Evolutionary conservation across 192 early-diverging fungal genomes (phyloP).

Genomic region (Podila epigama): DNA sequence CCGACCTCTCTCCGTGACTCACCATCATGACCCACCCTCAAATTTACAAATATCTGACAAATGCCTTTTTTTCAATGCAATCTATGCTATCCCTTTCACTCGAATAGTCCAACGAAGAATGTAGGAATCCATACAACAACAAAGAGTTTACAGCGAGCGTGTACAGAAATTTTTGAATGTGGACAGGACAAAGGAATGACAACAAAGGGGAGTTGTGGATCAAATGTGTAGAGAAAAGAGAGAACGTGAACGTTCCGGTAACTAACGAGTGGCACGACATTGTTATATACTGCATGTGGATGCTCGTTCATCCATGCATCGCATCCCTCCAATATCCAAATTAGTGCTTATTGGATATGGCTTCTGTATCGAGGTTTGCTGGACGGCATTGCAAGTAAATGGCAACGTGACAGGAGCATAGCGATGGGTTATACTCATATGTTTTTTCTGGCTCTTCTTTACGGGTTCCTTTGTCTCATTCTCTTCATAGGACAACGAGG

Average conservation of each 20-base stretch:
- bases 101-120: conserved; percentile 70
- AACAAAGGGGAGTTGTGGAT: no score
- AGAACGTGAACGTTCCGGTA: no score
- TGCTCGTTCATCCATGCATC: not conserved
- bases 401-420: not conserved
- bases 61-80: not conserved
- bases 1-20: no score
- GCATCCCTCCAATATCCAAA: not conserved
- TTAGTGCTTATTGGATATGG: conserved; percentile 72
- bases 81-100: not conserved
- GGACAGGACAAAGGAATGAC: not conserved
- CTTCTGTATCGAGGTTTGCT: conserved; percentile 63
- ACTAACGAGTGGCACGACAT: no score
- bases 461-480: not conserved
- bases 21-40: no score
- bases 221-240: no score
- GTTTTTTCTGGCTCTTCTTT: no score
- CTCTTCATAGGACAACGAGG: conserved; percentile 51
- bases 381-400: not conserved
- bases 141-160: not conserved
- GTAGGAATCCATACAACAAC: conserved; percentile 47
- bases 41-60: not conserved
- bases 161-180: not conserved
- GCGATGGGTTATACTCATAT: not conserved
- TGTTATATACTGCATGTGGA: no score